Base-by-base conservation (phyloP, 768 basidiomycete species). In the Collybiopsis confluens region DNA sequence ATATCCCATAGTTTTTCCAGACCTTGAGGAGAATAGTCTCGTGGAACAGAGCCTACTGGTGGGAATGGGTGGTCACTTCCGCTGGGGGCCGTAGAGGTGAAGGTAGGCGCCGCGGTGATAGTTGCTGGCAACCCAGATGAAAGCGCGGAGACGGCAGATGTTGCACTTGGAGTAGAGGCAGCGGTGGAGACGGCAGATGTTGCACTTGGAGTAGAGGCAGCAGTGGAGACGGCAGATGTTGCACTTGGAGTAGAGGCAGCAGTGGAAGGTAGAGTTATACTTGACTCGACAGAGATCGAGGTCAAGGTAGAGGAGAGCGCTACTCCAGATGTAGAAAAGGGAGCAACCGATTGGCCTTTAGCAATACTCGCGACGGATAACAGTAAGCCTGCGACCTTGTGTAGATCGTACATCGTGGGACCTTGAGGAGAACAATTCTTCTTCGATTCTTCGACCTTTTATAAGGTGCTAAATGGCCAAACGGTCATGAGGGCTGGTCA, bases 1-100 rank as follows among this genome's bases (percentile, higher is more conserved):
- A 78, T 60, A 56, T 71, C 67, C 77, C 77, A 78, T 1, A 78
- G 65, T 16, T 61, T 55, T 45, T 71, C 64, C 30, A 75, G 63
- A 3, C 73, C 75, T 21, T 62, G 57, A 6, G 68, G 62, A 16
- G 75, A 72, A 54, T 69, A 78, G 56, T 75, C 72, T 42, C 65
- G 63, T 2, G 71, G 67, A 43, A 76, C 58, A 9, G 73, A 73
- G 0, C 75, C 75, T 1, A 72, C 64, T 10, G 72, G 66, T 47
- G 74, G 76, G 35, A 75, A 73, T 4, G 57, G 65, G 2, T 59
- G 61, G 1, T 58, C 57, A 24, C 36, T 48, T 35, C 30, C 8
- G 21, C 30, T 48, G 6, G 23, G 26, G 16, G 60, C 45, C 21
- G 21, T 49, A 16, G 46, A 37, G 45, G 49, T 48, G 24, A 27